Base-by-base conservation (phyloP, 1,139 yeast genomes). In the Candida albicans region DNA sequence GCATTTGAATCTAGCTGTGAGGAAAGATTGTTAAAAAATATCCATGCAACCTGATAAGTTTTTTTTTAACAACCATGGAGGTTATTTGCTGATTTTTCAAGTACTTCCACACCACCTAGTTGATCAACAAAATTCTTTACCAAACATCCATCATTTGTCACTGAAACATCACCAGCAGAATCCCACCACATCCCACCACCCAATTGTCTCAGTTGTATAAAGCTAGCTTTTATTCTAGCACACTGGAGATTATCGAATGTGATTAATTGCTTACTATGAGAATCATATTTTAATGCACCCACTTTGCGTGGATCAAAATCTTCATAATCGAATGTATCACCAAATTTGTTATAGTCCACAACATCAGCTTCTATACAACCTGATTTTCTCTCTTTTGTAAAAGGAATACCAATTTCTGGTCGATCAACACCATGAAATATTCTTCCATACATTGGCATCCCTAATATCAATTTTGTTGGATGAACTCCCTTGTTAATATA, bases 141-240 rank as follows among this genome's bases (percentile, higher is more conserved):
- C 32, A 81, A 58, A 1, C 79, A 73, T 34, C 68, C 56, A 0
- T 58, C 48, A n/a, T 31, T 13, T 8, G 56, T 52, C 26, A 65
- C 56, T 1, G 56, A 52, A 27, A 65, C 56, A 56, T 89, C 96
- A 0, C 96, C 96, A 43, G 84, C 74, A 0, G 96, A 84, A 56
- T 90, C 96, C 98, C 98, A 93, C 84, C 89, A 90, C 82, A 93
- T 83, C 0, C 88, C 96, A 1, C 98, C 98, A 0, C 84, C 95
- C 8, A 89, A 67, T 0, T 67, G 56, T 6, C 69, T 65, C 37
- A 64, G 56, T 25, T 51, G 54, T 8, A 84, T 79, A 53, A 79
- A 90, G 27, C 67, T 57, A 0, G 90, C 91, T 59, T 93, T 93
- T 25, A 59, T 57, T 8, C 62, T 56, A 1, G 78, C 78, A 1